phyloP scores from a whole-genome alignment of 169 alveolate genomes.

The Eimeria falciformis region DNA sequence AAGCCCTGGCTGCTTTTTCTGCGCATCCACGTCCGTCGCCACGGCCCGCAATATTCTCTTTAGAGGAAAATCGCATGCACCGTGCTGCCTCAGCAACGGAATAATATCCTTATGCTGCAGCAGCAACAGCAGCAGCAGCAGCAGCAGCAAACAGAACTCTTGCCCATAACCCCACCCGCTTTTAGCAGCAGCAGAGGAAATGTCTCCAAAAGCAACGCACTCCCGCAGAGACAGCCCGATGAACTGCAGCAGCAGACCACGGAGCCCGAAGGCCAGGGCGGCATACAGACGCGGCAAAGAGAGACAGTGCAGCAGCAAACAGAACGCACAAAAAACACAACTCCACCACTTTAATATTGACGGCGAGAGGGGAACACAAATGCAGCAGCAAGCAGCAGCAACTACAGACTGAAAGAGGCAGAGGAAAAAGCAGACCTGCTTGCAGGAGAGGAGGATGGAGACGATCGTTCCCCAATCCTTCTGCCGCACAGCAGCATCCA shows the following conservation, averaged over 20 bases:
- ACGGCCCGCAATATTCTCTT: not conserved
- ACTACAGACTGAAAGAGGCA: not conserved
- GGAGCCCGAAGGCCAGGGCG: not conserved
- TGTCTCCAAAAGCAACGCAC: not conserved
- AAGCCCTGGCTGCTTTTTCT: conserved; percentile 33
- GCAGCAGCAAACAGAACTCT: not conserved
- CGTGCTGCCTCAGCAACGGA: conserved; percentile 61
- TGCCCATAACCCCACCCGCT: not conserved
- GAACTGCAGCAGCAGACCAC: not conserved
- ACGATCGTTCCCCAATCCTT: conserved; percentile 62
- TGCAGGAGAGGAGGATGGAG: conserved; percentile 49
- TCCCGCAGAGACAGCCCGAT: not conserved
- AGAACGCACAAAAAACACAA: too few species aligned
- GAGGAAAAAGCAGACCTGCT: conserved; percentile 50
- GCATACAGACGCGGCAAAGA: not conserved
- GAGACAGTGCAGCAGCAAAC: too few species aligned
- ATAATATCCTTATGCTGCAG: conserved; percentile 44
- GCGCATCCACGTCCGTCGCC: conserved; percentile 63
- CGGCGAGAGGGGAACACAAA: not conserved
- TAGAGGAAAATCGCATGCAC: conserved; percentile 35
- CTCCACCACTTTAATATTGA: too few species aligned
- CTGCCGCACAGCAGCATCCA: conserved; percentile 62
- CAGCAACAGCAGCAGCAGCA: not conserved
- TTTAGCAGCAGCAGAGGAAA: not conserved
- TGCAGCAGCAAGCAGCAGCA: not conserved